Conservation (phyloP, 139 green algal species). For the Spirogloea muscicola region DNA sequence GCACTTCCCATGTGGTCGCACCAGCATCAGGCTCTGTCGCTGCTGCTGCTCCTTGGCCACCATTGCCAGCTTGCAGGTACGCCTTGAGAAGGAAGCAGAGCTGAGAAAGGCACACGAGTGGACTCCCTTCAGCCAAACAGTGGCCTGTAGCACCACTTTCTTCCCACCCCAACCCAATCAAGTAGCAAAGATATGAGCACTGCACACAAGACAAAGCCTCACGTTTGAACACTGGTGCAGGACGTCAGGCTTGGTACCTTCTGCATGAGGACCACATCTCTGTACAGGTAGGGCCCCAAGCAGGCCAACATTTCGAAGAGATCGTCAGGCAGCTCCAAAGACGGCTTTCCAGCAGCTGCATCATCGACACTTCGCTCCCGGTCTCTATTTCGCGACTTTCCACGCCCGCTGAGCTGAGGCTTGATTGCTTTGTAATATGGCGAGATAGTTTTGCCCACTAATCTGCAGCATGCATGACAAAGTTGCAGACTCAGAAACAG, state of each 20-base stretch:
- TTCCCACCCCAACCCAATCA: not conserved
- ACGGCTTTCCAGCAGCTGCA: no score
- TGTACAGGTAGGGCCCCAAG: conserved; percentile 41
- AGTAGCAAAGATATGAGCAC: not conserved
- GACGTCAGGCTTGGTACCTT: conserved; percentile 24
- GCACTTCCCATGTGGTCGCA: not conserved
- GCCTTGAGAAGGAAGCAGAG: not conserved
- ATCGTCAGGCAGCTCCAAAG: no score
- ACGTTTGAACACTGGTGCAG: not conserved
- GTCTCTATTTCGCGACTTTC: no score
- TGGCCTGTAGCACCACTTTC: not conserved
- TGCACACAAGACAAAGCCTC: not conserved
- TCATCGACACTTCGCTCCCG: no score
- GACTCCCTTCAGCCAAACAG: not conserved
- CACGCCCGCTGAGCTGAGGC: no score
- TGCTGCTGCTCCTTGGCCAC: not conserved
- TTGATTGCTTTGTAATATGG: no score
- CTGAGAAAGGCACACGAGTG: not conserved
- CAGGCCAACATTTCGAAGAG: conserved; percentile 37
- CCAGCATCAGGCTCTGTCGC: not conserved
- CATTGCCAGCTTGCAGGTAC: conserved; percentile 1
- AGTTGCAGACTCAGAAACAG: no score
- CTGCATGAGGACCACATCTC: conserved; percentile 32
- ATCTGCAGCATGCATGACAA: no score
- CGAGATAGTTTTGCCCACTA: no score